phyloP scores from a whole-genome alignment of 2,329 filamentous ascomycete genomes.

The Penicillium sumatraense region DNA sequence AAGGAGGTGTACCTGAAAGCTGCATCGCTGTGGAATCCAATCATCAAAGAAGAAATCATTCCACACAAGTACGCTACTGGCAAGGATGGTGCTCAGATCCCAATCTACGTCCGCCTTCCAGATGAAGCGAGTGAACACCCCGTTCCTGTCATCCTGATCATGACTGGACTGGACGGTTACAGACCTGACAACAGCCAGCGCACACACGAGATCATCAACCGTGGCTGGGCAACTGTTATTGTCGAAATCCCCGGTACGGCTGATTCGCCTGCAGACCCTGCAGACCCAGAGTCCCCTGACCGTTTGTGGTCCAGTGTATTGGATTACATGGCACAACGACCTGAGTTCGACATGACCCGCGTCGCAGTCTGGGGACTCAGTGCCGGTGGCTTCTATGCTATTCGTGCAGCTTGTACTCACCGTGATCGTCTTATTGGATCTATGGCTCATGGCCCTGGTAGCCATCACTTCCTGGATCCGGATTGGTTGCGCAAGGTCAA shows the following conservation, averaged over 20 bases:
- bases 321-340: conserved; percentile 60
- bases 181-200: conserved; percentile 58
- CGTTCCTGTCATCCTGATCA: conserved; percentile 58
- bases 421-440: conserved; percentile 56
- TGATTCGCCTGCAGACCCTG: conserved; percentile 67
- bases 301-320: conserved; percentile 67
- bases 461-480: conserved; percentile 64
- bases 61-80: conserved; percentile 59
- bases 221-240: conserved; percentile 67
- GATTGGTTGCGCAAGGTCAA: conserved; percentile 67
- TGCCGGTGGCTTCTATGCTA: conserved; percentile 70
- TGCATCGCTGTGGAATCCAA: conserved; percentile 57
- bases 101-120: conserved; percentile 69
- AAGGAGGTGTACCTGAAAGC: conserved; percentile 68
- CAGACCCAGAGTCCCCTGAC: conserved; percentile 64
- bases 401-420: conserved; percentile 72
- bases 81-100: conserved; percentile 61
- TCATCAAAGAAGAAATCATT: conserved; percentile 65
- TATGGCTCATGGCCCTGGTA: conserved; percentile 67
- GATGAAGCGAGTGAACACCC: conserved; percentile 48
- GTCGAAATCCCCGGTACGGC: conserved; percentile 70
- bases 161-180: conserved; percentile 65
- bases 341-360: conserved; percentile 60
- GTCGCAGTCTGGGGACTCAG: conserved; percentile 69
- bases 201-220: conserved; percentile 63